phyloP scores from a whole-genome alignment of 768 basidiomycete species.

The Kockovaella imperatae region DNA sequence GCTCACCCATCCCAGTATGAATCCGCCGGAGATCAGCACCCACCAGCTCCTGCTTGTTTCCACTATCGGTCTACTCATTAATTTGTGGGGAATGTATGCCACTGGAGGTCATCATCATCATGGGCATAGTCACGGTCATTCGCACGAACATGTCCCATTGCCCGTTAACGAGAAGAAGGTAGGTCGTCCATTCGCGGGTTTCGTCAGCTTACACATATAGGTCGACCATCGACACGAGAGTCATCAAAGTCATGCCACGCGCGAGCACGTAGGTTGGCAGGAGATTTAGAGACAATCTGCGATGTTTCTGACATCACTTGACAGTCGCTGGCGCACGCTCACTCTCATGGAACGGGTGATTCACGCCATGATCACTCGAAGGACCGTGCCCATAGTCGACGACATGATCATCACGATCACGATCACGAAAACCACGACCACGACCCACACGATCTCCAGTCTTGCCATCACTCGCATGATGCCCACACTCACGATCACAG shows the following conservation, averaged over 20 bases:
- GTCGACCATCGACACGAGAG: constrained; percentile 1
- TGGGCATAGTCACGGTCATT: constrained; percentile 34
- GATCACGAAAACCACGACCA: constrained; percentile 16
- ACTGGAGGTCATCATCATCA: constrained; percentile 64
- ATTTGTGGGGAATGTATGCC: constrained; percentile 96
- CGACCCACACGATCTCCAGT: constrained; percentile 43
- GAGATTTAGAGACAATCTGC: too few species aligned
- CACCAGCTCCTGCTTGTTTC: constrained; percentile 88
- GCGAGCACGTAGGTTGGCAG: too few species aligned
- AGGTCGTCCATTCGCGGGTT: neutral
- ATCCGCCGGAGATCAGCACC: constrained; percentile 91
- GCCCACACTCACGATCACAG: constrained; percentile 19
- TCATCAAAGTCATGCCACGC: too few species aligned
- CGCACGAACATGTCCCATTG: constrained; percentile 27
- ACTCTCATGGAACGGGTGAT: neutral
- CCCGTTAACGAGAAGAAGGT: constrained; percentile 32
- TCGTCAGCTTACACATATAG: neutral
- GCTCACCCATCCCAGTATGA: constrained; percentile 52
- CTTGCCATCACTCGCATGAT: constrained; percentile 44
- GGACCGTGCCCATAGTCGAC: neutral
- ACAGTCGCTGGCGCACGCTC: too few species aligned
- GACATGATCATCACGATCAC: constrained; percentile 14
- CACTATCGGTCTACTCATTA: constrained; percentile 79
- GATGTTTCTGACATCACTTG: too few species aligned
- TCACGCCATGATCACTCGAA: neutral